Evolutionary conservation across 2,329 filamentous ascomycete genomes (phyloP), one percentile per base, ranked within the genome.

Genomic region (Fusarium clavum): DNA sequence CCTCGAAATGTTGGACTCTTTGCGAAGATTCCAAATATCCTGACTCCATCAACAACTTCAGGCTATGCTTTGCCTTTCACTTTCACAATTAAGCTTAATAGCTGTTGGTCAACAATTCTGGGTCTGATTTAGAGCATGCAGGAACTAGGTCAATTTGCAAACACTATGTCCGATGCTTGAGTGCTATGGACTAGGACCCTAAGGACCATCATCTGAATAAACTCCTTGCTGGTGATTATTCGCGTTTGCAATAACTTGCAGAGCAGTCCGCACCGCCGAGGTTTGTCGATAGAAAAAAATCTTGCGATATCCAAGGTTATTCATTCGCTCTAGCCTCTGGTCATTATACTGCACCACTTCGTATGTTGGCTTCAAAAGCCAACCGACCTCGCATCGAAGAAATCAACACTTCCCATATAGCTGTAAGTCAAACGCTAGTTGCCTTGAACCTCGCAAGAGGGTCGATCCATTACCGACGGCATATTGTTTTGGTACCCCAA

Each of bases 401-500:
- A 56, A 22, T 41, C 40, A 60, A 30, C 52, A 52, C 44, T 24
- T 27, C 48, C 29, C 32, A 47, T 57, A 6, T 18, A 27, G 25
- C 58, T 52, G 8, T 20, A 56, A 66, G 22, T 48, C 57, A 47
- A 62, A 47, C 40, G 30, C 38, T 40, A 40, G 25, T 68, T 41
- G 55, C 48, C 24, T 68, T 43, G 45, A 29, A 27, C 58, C 40
- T 61, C 46, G 47, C 14, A 49, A 49, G 40, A 63, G 38, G 41
- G 44, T 48, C 49, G 47, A 30, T 60, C 44, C 47, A 45, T 62
- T 29, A 48, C 53, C 53, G 62, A 63, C 62, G 62, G 61, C 64
- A 61, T 53, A 25, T 64, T 62, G 38, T 58, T 74, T 75, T 75
- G 70, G 44, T 62, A 41, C 49, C 61, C 70, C 51, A 56, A 74